These are phyloP conservation scores for Solanum piurae DNA, from an alignment of 257 asterid species.

Conservation along the genomic window DNA sequence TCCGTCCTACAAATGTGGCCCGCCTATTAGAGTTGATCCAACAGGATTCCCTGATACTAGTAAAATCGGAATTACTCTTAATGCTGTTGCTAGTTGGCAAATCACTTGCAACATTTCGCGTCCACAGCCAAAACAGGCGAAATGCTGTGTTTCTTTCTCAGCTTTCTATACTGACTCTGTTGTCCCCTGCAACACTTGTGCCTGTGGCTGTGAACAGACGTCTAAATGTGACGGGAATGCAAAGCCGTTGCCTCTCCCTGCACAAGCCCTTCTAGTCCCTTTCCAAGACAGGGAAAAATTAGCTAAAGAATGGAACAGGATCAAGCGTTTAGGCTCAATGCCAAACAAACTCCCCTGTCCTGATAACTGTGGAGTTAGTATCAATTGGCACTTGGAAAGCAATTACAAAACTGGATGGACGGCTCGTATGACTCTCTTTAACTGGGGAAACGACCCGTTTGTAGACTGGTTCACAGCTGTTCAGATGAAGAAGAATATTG, in stretches of 20 bases:
- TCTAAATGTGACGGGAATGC: slow-evolving; percentile 32
- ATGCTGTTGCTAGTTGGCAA: slow-evolving; percentile 80
- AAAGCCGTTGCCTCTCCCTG: slow-evolving; percentile 35
- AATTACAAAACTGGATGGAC: slow-evolving; percentile 81
- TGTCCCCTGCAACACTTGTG: slow-evolving; percentile 74
- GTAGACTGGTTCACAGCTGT: slow-evolving; percentile 75
- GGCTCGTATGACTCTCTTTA: slow-evolving; percentile 77
- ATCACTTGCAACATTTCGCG: slow-evolving; percentile 60
- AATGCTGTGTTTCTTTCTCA: slow-evolving; percentile 84
- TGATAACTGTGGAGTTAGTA: slow-evolving; percentile 83
- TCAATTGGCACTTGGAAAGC: slow-evolving; percentile 87
- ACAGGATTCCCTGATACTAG: slow-evolving; percentile 62
- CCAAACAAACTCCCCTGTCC: slow-evolving; percentile 71
- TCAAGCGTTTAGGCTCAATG: slow-evolving; percentile 20
- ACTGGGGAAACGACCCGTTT: slow-evolving; percentile 56
- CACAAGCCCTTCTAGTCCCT: slow-evolving; percentile 76
- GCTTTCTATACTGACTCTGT: slow-evolving; percentile 66
- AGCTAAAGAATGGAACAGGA: slow-evolving; percentile 49
- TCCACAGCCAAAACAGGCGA: slow-evolving; percentile 44
- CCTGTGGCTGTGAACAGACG: slow-evolving; percentile 56
- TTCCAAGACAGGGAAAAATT: slow-evolving; percentile 44
- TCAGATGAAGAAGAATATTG: slow-evolving; percentile 39
- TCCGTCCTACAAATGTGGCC: slow-evolving; percentile 66
- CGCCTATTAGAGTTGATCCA: slow-evolving; percentile 64
- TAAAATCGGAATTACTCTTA: slow-evolving; percentile 31